Evolutionary conservation across 2,329 filamentous ascomycete species (phyloP), one percentile per base, ranked within the genome.

Genomic region (Talaromyces sp.): DNA sequence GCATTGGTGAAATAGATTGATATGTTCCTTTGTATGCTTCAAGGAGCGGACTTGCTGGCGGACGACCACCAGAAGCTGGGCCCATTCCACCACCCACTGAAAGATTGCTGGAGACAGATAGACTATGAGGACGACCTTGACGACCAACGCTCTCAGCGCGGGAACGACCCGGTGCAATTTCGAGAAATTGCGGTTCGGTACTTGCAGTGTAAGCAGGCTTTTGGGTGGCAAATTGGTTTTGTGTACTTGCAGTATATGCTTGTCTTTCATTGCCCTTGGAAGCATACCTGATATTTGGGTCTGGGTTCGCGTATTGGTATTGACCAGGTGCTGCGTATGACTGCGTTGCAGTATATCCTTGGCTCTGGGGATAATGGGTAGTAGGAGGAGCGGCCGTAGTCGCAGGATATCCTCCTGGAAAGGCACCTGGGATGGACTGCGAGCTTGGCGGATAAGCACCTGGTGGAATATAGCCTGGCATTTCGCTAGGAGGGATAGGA

Each of bases 1-100:
- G 93, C 92, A 97, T 97, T 0, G 94, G 93, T 0, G 93, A 97
- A 71, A 96, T 91, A 65, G 91, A 92, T 77, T 98, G 94, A 72
- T 96, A 98, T 0, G 93, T 97, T 45, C 94, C 94, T 68, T 89
- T 90, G 78, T 98, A 98, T 0, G 95, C 89, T 78, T 98, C 94
- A 1, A 97, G 86, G 59, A 98, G 83, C 0, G 94, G 95, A 68
- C 92, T 97, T 0, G 87, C 87, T 0, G 93, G 92, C 1, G 92
- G 67, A 9, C 67, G 85, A 52, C 83, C 75, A 39, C 73, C 77
- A 2, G 64, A 43, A 72, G 71, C 52, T 31, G 24, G 14, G 75
- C 73, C 27, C 71, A 9, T 73, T 73, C 71, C 73, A 8, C 73
- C 74, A 11, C 72, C 73, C 41, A 79, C 76, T 1, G 76, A 72